phyloP scores from a whole-genome alignment of 2,329 filamentous ascomycete genomes.

The Fusarium algeriense region DNA sequence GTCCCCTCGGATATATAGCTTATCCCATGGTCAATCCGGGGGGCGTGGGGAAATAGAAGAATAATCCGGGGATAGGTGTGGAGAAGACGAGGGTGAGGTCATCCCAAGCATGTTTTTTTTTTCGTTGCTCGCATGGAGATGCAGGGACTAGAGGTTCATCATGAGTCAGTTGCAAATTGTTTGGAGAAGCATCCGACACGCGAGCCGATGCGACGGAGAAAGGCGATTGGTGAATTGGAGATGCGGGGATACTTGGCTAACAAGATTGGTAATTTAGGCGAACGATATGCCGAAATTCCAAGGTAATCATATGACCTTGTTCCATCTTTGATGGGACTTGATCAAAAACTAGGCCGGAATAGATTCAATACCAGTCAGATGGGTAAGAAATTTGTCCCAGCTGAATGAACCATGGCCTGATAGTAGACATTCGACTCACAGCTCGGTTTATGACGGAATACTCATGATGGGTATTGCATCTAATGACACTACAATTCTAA shows the following conservation, averaged over 20 bases:
- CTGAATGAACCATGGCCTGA: not conserved
- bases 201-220: conserved; percentile 45
- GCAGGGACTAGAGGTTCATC: conserved; percentile 10
- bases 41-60: conserved; percentile 39
- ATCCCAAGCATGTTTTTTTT: conserved; percentile 31
- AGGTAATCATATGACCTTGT: conserved; percentile 1
- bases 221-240: conserved; percentile 39
- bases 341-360: not conserved
- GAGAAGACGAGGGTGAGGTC: conserved; percentile 25
- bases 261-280: conserved; percentile 3
- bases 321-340: not conserved
- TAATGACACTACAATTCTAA: not conserved
- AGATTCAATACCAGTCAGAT: not conserved
- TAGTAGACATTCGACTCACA: not conserved
- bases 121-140: not conserved
- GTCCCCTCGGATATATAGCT: conserved; percentile 36
- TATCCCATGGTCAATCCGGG: conserved; percentile 41
- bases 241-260: conserved; percentile 22
- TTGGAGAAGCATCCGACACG: conserved; percentile 41
- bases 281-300: conserved; percentile 1
- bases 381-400: not conserved
- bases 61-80: conserved; percentile 43
- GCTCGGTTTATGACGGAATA: not conserved
- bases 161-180: conserved; percentile 2
- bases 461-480: not conserved